phyloP scores from a whole-genome alignment of 441 rosid species.

The Brassica hybrid region DNA sequence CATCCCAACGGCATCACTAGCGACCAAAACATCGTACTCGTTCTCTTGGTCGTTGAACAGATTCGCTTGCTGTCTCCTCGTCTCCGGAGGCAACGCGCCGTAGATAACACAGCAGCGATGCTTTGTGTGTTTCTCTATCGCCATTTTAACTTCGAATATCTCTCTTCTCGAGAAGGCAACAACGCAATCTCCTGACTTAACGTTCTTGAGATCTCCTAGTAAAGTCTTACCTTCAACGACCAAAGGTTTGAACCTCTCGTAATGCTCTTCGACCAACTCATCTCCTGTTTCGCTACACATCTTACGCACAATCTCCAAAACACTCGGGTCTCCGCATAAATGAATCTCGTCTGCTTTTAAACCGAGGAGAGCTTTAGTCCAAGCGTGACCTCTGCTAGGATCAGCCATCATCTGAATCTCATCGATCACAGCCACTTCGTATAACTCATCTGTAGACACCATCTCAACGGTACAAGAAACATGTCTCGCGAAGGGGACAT shows the following conservation, averaged over 20 bases:
- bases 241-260: conserved; percentile 82
- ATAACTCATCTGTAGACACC: conserved; percentile 76
- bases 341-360: conserved; percentile 95
- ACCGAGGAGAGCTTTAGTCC: conserved; percentile 93
- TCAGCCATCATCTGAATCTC: conserved; percentile 96
- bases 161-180: conserved; percentile 96
- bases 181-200: conserved; percentile 85
- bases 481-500: conserved; percentile 78
- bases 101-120: conserved; percentile 96
- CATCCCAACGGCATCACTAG: conserved; percentile 98
- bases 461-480: conserved; percentile 94
- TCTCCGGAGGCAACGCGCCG: conserved; percentile 96
- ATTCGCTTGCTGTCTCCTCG: conserved; percentile 92
- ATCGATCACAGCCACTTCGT: conserved; percentile 92
- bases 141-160: conserved; percentile 91
- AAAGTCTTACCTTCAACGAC: conserved; percentile 92
- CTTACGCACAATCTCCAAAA: conserved; percentile 72
- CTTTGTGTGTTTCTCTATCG: conserved; percentile 82
- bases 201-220: conserved; percentile 76
- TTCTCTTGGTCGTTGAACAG: conserved; percentile 87
- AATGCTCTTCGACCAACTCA: conserved; percentile 80
- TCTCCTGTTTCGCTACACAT: conserved; percentile 91
- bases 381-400: conserved; percentile 78
- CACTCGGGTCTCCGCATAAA: conserved; percentile 96
- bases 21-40: conserved; percentile 92